Percentiles rank a stretch among this genome's conserved stretches.
These are phyloP conservation scores for Dactylella cylindrospora DNA, from an alignment of 2,329 filamentous ascomycete genomes.

Conservation along the genomic window DNA sequence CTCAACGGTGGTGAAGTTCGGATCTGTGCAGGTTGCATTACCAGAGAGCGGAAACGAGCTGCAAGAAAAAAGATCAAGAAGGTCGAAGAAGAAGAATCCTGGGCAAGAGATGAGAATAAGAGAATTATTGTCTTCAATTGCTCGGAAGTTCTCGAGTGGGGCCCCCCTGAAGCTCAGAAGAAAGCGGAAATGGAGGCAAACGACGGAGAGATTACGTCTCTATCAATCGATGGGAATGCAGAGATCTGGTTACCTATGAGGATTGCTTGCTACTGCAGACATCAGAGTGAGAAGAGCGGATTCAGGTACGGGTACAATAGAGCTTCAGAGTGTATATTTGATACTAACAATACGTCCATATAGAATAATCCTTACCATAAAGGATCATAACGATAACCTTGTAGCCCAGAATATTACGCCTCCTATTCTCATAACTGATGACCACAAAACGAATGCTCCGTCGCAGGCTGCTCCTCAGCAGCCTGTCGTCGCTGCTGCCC, in stretches of 20 bases:
- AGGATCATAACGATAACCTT: slow-evolving; percentile 73
- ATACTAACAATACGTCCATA: slow-evolving; percentile 44
- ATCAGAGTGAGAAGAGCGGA: slow-evolving; percentile 89
- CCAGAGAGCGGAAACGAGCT: slow-evolving; percentile 84
- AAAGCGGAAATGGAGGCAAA: slow-evolving; percentile 49
- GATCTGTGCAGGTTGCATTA: slow-evolving; percentile 90
- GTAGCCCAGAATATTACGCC: slow-evolving; percentile 82
- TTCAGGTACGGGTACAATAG: slow-evolving; percentile 62
- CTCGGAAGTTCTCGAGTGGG: slow-evolving; percentile 81
- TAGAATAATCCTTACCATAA: slow-evolving; percentile 88
- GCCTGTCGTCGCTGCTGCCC: slow-evolving; percentile 15
- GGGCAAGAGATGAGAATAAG: slow-evolving; percentile 75
- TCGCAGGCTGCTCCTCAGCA: slow-evolving; percentile 51
- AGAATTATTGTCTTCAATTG: slow-evolving; percentile 91
- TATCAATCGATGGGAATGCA: slow-evolving; percentile 27
- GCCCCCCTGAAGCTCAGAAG: slow-evolving; percentile 54
- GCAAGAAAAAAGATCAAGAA: slow-evolving; percentile 92
- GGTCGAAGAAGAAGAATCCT: slow-evolving; percentile 85
- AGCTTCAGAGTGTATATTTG: slow-evolving; percentile 1
- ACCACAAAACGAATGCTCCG: slow-evolving; percentile 73
- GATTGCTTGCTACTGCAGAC: slow-evolving; percentile 94
- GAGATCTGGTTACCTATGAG: slow-evolving; percentile 67
- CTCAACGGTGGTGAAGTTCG: slow-evolving; percentile 89
- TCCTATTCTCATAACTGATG: slow-evolving; percentile 95
- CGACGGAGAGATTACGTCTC: slow-evolving; percentile 60